phyloP scores from a whole-genome alignment of 164 flowering plant genomes.

The Stephania yunnanensis region DNA sequence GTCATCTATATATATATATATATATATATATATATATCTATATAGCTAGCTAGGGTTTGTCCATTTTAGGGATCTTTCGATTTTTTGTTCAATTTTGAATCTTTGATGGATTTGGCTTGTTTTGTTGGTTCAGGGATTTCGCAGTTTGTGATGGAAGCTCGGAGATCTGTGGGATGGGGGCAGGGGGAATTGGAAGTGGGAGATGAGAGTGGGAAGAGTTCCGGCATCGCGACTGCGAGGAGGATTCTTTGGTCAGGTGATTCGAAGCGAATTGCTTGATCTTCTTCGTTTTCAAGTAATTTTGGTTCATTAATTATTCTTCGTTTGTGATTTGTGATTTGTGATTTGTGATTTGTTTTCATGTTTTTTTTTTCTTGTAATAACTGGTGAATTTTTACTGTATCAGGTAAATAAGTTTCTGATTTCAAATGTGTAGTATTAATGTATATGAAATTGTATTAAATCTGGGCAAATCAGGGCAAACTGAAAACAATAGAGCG shows the following conservation, averaged over 20 bases:
- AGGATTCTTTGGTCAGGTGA: constrained; percentile 17
- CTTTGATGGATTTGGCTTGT: background rate
- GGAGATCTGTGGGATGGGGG: constrained; percentile 61
- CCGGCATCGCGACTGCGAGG: constrained; percentile 9
- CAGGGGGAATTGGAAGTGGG: constrained; percentile 44
- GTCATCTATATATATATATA: constrained; percentile 19
- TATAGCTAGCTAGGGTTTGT: no score
- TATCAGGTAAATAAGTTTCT: background rate
- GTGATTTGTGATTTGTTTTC: background rate
- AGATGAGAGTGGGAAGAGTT: constrained; percentile 4
- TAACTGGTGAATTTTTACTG: background rate
- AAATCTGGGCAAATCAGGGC: no score
- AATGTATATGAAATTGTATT: background rate
- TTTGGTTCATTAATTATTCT: background rate
- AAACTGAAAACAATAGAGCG: no score
- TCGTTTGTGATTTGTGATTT: background rate
- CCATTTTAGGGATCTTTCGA: background rate
- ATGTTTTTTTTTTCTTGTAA: background rate
- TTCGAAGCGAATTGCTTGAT: background rate
- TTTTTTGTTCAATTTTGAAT: background rate
- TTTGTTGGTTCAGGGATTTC: constrained; percentile 42
- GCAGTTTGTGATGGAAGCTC: constrained; percentile 57
- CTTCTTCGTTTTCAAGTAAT: background rate
- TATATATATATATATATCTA: no score
- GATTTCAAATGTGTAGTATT: no score